These are phyloP conservation scores for Naegleria lovaniensis DNA, from an alignment of 208 protist genomes.

Conservation along the genomic window DNA sequence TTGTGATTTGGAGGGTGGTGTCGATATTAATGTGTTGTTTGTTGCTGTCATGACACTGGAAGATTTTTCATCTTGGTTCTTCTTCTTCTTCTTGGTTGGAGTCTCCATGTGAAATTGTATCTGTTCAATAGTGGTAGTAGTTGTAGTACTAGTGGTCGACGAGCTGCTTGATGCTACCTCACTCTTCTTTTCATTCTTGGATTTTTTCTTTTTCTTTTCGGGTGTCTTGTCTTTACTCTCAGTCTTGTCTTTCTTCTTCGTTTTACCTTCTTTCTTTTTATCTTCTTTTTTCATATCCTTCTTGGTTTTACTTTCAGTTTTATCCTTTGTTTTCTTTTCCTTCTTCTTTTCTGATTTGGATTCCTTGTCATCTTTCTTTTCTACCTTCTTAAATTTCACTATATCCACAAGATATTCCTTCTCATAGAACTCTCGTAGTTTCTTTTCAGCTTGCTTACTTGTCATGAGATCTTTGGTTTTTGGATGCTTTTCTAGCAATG, in stretches of 20 bases:
- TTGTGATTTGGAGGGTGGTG: too few relatives aligned
- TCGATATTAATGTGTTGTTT: too few relatives aligned
- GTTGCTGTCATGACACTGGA: too few relatives aligned
- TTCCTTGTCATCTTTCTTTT: neutral
- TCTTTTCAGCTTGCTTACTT: neutral
- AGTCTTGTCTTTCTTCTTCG: neutral
- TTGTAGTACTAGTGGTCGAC: too few relatives aligned
- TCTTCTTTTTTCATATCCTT: neutral
- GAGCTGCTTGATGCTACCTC: too few relatives aligned
- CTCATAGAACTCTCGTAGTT: neutral
- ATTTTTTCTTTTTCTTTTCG: neutral
- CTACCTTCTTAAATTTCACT: neutral
- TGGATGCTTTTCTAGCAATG: neutral
- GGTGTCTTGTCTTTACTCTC: neutral
- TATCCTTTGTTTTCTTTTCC: neutral
- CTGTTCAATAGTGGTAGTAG: too few relatives aligned
- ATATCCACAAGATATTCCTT: neutral
- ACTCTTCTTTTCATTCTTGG: neutral
- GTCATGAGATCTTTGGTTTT: neutral
- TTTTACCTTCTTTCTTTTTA: neutral
- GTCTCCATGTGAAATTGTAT: neutral
- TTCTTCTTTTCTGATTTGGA: neutral
- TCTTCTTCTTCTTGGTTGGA: neutral
- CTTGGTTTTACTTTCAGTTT: neutral
- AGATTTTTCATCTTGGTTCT: neutral